These are phyloP conservation scores for Amniculicola lignicola DNA, from an alignment of 495 filamentous ascomycete genomes.

Conservation along the genomic window DNA sequence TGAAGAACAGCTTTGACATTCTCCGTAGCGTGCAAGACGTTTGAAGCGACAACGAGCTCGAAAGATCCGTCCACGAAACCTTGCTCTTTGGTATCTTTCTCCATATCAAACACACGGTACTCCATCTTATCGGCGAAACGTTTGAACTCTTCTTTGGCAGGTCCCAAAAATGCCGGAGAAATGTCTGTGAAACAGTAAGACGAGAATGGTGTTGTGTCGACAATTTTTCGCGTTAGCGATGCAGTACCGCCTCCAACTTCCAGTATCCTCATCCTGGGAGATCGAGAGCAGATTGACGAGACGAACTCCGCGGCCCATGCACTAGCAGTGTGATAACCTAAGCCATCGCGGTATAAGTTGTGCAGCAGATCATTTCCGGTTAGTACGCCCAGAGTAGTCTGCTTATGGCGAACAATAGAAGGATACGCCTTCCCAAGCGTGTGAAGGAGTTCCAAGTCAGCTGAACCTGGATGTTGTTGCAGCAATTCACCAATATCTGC, in stretches of 20 bases:
- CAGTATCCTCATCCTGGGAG: slow-evolving; percentile 5
- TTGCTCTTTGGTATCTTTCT: slow-evolving; percentile 11
- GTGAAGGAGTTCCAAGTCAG: not conserved
- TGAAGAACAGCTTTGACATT: not conserved
- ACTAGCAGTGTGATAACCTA: not conserved
- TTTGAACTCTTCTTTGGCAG: not conserved
- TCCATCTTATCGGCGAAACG: slow-evolving; percentile 39
- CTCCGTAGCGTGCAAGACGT: slow-evolving; percentile 8
- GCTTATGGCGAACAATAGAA: not conserved
- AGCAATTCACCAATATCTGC: not conserved
- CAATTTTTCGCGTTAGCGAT: not conserved
- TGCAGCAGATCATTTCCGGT: not conserved
- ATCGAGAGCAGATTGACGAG: not conserved
- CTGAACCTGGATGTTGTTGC: not conserved
- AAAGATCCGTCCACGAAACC: slow-evolving; percentile 5
- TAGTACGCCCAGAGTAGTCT: not conserved
- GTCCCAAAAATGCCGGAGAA: slow-evolving; percentile 9
- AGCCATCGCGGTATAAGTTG: not conserved
- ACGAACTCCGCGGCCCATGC: not conserved
- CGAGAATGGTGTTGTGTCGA: not conserved
- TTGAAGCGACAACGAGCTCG: slow-evolving; percentile 15
- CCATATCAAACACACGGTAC: slow-evolving; percentile 4
- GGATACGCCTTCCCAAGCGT: not conserved
- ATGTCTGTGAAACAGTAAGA: slow-evolving; percentile 36
- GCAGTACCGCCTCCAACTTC: slow-evolving; percentile 24